phyloP scores from a whole-genome alignment of 2,329 filamentous ascomycete species.

The Claviceps maximensis region DNA sequence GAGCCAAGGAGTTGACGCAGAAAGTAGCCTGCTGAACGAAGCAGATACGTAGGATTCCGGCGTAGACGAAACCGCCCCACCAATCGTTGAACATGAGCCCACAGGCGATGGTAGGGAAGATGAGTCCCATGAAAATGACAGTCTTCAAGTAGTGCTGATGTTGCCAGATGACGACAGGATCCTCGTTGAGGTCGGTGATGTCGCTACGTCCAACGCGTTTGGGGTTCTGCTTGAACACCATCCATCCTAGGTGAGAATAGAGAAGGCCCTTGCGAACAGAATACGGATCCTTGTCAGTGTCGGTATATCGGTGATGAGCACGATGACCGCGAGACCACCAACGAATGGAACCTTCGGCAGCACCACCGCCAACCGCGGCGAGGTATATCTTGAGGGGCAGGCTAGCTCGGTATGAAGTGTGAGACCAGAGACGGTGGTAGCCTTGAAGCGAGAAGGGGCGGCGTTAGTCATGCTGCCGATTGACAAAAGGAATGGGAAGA shows the following conservation, averaged over 20 bases:
- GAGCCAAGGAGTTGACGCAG: constrained; percentile 82
- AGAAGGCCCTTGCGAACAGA: constrained; percentile 78
- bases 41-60: constrained; percentile 74
- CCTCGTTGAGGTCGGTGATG: constrained; percentile 78
- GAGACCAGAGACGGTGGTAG: constrained; percentile 67
- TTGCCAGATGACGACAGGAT: constrained; percentile 75
- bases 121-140: constrained; percentile 62
- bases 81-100: constrained; percentile 73
- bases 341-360: constrained; percentile 72
- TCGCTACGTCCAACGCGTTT: constrained; percentile 80
- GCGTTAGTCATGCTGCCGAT: not conserved
- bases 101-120: constrained; percentile 62
- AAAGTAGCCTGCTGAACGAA: constrained; percentile 87
- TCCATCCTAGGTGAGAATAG: constrained; percentile 73
- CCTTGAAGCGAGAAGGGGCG: constrained; percentile 9
- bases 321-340: constrained; percentile 86
- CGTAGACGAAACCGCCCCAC: constrained; percentile 72
- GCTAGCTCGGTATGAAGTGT: constrained; percentile 68
- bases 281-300: constrained; percentile 86
- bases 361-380: constrained; percentile 67
- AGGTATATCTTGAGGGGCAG: constrained; percentile 70
- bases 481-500: no score
- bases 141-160: constrained; percentile 77
- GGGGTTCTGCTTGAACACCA: constrained; percentile 87
- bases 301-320: constrained; percentile 82